Conservation (phyloP, 2,329 filamentous ascomycete genomes). For the Paradendryphiella salina region DNA sequence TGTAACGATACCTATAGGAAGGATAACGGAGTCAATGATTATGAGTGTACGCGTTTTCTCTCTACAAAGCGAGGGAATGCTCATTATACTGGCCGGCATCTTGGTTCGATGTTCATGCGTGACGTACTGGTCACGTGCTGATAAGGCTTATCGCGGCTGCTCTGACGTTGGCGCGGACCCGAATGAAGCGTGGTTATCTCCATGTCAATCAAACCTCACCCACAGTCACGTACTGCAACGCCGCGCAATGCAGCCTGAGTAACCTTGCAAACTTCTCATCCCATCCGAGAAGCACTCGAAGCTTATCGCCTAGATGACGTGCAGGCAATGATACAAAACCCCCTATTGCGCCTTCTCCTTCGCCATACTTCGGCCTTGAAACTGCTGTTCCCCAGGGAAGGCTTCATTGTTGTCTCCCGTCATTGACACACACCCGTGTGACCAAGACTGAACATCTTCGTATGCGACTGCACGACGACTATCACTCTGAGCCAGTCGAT, state of each 20-base stretch:
- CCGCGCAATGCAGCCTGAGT: neutral
- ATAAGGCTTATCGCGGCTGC: conserved; percentile 12
- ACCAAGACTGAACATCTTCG: conserved; percentile 5
- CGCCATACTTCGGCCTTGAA: conserved; percentile 13
- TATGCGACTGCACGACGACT: conserved; percentile 10
- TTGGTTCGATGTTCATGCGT: neutral
- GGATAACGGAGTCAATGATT: conserved; percentile 5
- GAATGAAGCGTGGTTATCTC: conserved; percentile 9
- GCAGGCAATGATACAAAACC: conserved; percentile 7
- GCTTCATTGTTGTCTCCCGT: conserved; percentile 2
- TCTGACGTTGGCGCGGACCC: conserved; percentile 11
- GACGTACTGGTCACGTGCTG: conserved; percentile 17
- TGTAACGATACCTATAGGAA: conserved; percentile 14
- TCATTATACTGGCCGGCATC: neutral
- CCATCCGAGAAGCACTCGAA: neutral
- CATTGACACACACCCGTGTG: conserved; percentile 8
- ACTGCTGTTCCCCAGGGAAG: conserved; percentile 1
- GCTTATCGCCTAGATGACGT: conserved; percentile 1
- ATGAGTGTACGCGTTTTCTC: conserved; percentile 24
- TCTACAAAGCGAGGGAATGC: neutral
- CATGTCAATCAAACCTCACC: conserved; percentile 9
- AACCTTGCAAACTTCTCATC: neutral
- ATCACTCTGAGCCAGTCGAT: conserved; percentile 11
- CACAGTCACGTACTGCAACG: conserved; percentile 1
- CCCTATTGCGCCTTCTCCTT: conserved; percentile 20